Evolutionary conservation across 106 monocot genomes (phyloP).

Genomic region (Posidonia australis): DNA sequence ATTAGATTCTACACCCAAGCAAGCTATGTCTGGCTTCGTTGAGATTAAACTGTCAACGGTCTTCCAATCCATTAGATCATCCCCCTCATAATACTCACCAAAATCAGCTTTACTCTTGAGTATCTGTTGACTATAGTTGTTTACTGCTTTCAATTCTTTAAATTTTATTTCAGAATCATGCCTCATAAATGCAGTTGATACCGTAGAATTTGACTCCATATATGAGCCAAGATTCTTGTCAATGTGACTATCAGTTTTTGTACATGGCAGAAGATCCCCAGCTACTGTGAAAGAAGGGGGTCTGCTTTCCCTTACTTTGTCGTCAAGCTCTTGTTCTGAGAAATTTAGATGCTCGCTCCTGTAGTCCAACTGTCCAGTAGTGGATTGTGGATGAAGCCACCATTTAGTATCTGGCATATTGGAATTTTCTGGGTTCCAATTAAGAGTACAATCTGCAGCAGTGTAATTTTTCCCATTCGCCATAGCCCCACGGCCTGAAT

Average conservation of each 20-base stretch:
- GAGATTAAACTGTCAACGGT: constrained; percentile 25
- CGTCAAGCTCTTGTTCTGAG: constrained; percentile 17
- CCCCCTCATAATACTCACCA: constrained; percentile 15
- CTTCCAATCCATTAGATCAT: constrained; percentile 25
- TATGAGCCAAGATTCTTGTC: constrained; percentile 5
- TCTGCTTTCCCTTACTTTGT: constrained; percentile 10
- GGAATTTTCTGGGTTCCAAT: not conserved
- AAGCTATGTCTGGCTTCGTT: constrained; percentile 18
- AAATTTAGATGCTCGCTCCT: constrained; percentile 25
- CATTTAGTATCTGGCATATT: constrained; percentile 11
- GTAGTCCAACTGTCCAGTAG: constrained; percentile 36
- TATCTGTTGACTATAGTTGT: no score
- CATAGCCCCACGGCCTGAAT: not conserved
- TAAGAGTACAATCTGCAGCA: not conserved
- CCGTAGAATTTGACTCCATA: constrained; percentile 28
- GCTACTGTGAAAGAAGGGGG: constrained; percentile 3
- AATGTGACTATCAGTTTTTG: not conserved
- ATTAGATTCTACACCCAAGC: constrained; percentile 10
- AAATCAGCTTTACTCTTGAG: constrained; percentile 14
- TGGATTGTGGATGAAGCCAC: constrained; percentile 15
- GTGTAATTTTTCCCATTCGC: not conserved
- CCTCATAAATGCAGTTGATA: constrained; percentile 29
- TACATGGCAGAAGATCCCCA: constrained; percentile 1
- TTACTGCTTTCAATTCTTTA: constrained; percentile 22
- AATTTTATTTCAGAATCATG: constrained; percentile 22